Conservation (phyloP, 495 filamentous ascomycete species). For the Talaromyces trachyspermus region DNA sequence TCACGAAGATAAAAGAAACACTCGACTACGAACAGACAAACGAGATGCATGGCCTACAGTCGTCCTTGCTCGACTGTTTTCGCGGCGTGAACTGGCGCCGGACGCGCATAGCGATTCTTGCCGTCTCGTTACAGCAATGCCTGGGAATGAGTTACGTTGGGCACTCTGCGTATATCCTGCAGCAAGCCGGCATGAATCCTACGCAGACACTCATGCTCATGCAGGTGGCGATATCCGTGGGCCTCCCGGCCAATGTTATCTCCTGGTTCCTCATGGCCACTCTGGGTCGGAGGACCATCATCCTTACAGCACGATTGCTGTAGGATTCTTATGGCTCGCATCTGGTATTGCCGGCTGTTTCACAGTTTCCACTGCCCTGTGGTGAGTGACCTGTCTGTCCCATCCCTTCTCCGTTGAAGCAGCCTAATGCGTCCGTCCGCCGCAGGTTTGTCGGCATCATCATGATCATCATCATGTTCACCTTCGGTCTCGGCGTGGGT, state of each 20-base stretch:
- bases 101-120: conserved; percentile 21
- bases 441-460: conserved; percentile 15
- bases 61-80: conserved; percentile 19
- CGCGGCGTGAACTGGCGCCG: conserved; percentile 21
- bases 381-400: conserved; percentile 13
- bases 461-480: conserved; percentile 12
- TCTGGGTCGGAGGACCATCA: conserved; percentile 14
- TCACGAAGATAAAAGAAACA: background rate
- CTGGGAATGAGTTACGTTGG: conserved; percentile 17
- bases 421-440: conserved; percentile 14
- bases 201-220: conserved; percentile 15
- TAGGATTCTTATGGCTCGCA: conserved; percentile 14
- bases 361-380: conserved; percentile 9
- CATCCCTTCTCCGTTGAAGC: conserved; percentile 13
- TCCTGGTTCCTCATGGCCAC: conserved; percentile 16
- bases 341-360: conserved; percentile 21
- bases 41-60: background rate
- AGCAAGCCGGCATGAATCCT: conserved; percentile 15
- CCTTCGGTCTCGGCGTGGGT: conserved; percentile 1
- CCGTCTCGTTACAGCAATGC: conserved; percentile 15
- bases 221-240: conserved; percentile 18
- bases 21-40: background rate
- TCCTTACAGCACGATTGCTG: conserved; percentile 16
- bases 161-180: conserved; percentile 21
- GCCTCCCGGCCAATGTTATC: conserved; percentile 12